Base-by-base conservation (phyloP, 768 basidiomycete species). In the Guyanaporus albipodus region DNA sequence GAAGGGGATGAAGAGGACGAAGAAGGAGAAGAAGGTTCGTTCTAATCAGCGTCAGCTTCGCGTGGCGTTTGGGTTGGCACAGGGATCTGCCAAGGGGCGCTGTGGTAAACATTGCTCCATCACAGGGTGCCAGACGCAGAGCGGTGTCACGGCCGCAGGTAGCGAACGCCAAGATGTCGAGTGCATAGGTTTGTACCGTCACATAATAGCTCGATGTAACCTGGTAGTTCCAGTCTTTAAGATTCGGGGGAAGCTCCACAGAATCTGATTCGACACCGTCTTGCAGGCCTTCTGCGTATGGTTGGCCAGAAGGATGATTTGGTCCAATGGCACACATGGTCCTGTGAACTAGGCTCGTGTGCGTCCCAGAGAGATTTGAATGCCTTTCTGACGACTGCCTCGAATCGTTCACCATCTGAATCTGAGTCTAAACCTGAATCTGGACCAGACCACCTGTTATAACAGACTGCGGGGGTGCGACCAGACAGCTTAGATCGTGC, bases 81-180 rank as follows among this genome's bases (percentile, higher is more conserved):
- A n/a, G n/a, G n/a, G n/a, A n/a, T n/a, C n/a, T n/a, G n/a, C n/a
- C n/a, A n/a, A n/a, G n/a, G n/a, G n/a, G n/a, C n/a, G n/a, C n/a
- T n/a, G n/a, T n/a, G n/a, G n/a, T n/a, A n/a, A n/a, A n/a, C n/a
- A n/a, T n/a, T n/a, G n/a, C n/a, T n/a, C n/a, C 18, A 43, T 38
- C 14, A 42, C 35, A 17, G 44, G 41, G 3, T 18, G 41, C 34
- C 41, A 32, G 4, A 38, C 11, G n/a, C 42, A 31, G 17, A 26
- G 26, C 10, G 48, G 29, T 6, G 44, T 34, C 37, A 49, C 43
- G 31, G 6, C 43, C 31, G 19, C 8, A 3, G 8, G 37, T 32
- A 17, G 37, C 43, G 12, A 49, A 37, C 14, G 48, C 37, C 37
- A 46, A 8, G 22, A 38, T 28, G 22, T 34, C 43, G 4, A 49